phyloP scores from a whole-genome alignment of 345 rosid genomes.

The Moricandia moricandioides region DNA sequence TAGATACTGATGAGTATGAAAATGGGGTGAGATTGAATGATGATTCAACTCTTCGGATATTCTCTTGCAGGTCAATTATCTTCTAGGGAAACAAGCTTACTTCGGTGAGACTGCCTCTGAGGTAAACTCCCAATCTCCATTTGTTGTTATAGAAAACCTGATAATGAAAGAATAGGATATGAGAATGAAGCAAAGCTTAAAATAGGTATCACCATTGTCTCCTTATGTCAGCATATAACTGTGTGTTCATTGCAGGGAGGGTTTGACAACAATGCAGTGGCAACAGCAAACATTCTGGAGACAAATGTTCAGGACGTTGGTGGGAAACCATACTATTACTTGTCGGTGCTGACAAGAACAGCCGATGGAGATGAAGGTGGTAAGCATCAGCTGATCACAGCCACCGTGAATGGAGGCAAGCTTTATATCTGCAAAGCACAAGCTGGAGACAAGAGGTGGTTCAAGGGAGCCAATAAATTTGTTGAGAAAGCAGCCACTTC shows the following conservation, averaged over 20 bases:
- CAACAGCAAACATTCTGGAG: conserved; percentile 86
- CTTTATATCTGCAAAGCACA: conserved; percentile 96
- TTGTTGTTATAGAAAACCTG: not conserved
- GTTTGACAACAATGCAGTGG: conserved; percentile 66
- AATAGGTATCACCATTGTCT: conserved; percentile 3
- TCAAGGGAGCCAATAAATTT: conserved; percentile 84
- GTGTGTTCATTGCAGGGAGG: conserved; percentile 62
- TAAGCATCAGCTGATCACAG: conserved; percentile 80
- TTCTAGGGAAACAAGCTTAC: conserved; percentile 84
- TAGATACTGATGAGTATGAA: not conserved
- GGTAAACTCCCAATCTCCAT: conserved; percentile 43
- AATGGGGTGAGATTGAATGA: not conserved
- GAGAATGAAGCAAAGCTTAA: not conserved
- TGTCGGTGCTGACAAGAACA: conserved; percentile 84
- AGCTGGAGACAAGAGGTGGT: conserved; percentile 99
- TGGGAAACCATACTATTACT: conserved; percentile 62
- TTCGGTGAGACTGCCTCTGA: conserved; percentile 69
- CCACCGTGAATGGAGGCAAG: conserved; percentile 75
- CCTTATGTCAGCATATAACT: not conserved
- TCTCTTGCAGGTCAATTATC: conserved; percentile 63
- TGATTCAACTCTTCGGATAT: not conserved
- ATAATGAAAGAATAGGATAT: not conserved
- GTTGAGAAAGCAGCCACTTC: conserved; percentile 73
- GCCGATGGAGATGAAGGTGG: conserved; percentile 99
- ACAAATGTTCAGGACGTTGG: conserved; percentile 36